These are phyloP conservation scores for Penicillium psychrosexuale DNA, from an alignment of 2,329 filamentous ascomycete genomes.

Conservation along the genomic window DNA sequence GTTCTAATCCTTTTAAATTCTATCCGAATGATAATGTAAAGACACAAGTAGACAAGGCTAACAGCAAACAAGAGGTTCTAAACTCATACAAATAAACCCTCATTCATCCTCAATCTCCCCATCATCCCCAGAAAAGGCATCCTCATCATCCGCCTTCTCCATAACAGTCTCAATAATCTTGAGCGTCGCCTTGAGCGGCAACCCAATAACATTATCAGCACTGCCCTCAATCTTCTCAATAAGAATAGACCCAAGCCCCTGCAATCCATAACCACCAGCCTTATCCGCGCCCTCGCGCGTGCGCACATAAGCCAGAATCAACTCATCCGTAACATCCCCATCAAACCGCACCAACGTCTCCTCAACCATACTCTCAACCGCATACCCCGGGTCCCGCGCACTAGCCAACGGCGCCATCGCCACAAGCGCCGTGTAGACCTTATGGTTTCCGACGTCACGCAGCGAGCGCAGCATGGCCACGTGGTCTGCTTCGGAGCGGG, in stretches of 20 bases:
- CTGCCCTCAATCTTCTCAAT: conserved; percentile 86
- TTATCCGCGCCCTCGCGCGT: conserved; percentile 94
- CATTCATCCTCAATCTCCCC: conserved; percentile 24
- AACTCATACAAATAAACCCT: neutral
- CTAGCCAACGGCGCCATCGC: conserved; percentile 80
- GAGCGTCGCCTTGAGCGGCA: conserved; percentile 76
- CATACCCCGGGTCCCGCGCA: conserved; percentile 80
- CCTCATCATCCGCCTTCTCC: conserved; percentile 66
- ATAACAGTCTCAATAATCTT: conserved; percentile 86
- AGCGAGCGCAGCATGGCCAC: conserved; percentile 77
- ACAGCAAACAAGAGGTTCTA: neutral
- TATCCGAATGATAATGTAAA: neutral
- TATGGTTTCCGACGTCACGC: conserved; percentile 72
- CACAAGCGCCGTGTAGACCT: conserved; percentile 80
- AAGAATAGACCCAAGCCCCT: conserved; percentile 81
- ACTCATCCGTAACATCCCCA: conserved; percentile 69
- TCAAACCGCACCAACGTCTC: conserved; percentile 92
- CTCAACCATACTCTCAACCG: conserved; percentile 75
- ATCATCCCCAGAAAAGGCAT: conserved; percentile 49
- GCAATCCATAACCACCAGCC: conserved; percentile 91
- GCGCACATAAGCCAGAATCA: conserved; percentile 64
- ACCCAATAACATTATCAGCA: conserved; percentile 89
- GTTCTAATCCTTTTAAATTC: neutral
- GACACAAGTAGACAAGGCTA: neutral
- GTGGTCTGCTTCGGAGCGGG: conserved; percentile 75